These are phyloP conservation scores for Singerocomus inundabilis DNA, from an alignment of 1,284 basidiomycete genomes.

Conservation along the genomic window DNA sequence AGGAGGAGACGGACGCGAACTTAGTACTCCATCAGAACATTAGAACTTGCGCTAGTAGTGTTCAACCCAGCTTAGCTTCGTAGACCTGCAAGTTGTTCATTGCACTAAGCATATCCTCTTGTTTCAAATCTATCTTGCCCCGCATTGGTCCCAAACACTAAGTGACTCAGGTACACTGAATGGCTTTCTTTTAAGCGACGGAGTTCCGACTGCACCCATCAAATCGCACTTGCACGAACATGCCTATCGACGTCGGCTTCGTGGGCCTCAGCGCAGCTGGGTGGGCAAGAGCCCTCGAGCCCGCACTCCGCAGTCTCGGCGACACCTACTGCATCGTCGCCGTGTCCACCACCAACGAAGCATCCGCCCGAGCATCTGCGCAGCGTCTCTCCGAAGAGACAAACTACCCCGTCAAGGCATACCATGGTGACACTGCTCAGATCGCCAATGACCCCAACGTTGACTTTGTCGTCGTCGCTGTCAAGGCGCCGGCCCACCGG, in stretches of 20 bases:
- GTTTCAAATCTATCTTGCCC: too few species aligned
- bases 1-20: too few species aligned
- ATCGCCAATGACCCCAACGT: conserved; percentile 18
- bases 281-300: conserved; percentile 12
- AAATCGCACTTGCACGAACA: too few species aligned
- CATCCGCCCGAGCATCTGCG: conserved; percentile 12
- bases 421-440: conserved; percentile 14
- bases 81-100: too few species aligned
- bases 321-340: conserved; percentile 16
- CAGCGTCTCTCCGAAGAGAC: conserved; percentile 11
- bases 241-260: conserved; percentile 15
- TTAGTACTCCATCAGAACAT: too few species aligned
- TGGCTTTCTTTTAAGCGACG: too few species aligned
- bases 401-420: conserved; percentile 11
- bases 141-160: too few species aligned
- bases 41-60: too few species aligned
- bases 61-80: too few species aligned
- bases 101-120: too few species aligned
- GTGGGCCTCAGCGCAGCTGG: conserved; percentile 14
- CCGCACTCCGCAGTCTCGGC: conserved; percentile 9
- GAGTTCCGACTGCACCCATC: too few species aligned
- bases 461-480: conserved; percentile 14
- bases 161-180: too few species aligned
- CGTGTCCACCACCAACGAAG: conserved; percentile 16
- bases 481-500: conserved; percentile 15